These are phyloP conservation scores for Tulasnella sp. DNA, from an alignment of 768 basidiomycete genomes.

Conservation along the genomic window DNA sequence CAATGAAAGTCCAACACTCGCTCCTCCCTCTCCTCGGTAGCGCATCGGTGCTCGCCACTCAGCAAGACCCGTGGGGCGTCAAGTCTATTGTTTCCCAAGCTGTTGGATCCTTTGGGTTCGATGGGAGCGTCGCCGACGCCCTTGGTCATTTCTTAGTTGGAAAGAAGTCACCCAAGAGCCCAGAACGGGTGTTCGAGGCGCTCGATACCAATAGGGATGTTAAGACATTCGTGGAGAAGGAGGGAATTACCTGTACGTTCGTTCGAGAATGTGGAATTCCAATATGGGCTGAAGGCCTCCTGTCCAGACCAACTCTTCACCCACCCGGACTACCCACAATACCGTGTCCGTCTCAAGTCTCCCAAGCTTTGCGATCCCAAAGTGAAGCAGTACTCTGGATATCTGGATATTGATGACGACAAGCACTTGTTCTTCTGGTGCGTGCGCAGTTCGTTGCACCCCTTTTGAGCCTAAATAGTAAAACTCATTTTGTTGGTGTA, in stretches of 20 bases:
- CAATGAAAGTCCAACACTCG: conserved; percentile 25
- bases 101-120: conserved; percentile 17
- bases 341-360: conserved; percentile 52
- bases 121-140: conserved; percentile 10
- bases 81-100: conserved; percentile 13
- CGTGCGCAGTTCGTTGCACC: conserved; percentile 29
- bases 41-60: neutral
- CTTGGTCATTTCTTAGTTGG: conserved; percentile 15
- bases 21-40: conserved; percentile 14
- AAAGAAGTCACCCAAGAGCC: conserved; percentile 37
- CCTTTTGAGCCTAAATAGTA: neutral
- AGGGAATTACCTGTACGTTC: conserved; percentile 64
- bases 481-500: neutral
- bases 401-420: conserved; percentile 72
- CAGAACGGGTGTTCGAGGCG: conserved; percentile 54
- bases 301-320: conserved; percentile 59
- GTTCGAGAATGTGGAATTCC: neutral
- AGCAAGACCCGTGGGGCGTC: conserved; percentile 14
- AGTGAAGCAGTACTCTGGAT: conserved; percentile 80
- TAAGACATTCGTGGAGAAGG: conserved; percentile 62
- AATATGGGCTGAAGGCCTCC: neutral
- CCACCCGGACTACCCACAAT: conserved; percentile 48
- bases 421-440: conserved; percentile 89
- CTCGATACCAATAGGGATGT: conserved; percentile 42
- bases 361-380: conserved; percentile 71